Evolutionary conservation across 1,284 basidiomycete species (phyloP), one percentile per base, ranked within the genome.

Genomic region (Salmacisia buchloeana): DNA sequence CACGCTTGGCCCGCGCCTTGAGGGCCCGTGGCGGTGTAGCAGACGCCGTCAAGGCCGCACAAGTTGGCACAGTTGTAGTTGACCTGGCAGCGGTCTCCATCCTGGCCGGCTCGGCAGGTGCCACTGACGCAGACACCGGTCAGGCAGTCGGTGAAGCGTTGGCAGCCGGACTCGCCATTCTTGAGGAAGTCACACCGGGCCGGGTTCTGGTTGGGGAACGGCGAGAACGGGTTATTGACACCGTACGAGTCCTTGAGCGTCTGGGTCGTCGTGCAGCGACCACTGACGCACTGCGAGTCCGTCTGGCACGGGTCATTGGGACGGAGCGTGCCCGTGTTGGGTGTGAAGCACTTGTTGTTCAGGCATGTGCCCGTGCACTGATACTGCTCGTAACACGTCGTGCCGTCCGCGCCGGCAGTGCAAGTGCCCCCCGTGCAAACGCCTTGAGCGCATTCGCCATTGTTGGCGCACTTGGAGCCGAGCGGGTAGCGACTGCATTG

Each of bases 1-100:
- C 49, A 54, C 3, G 49, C 29, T 15, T 29, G 9, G 49, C 29
- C 15, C 18, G 13, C 9, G 34, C 27, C 27, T 54, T 54, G 49
- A 33, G 49, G 10, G 6, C 15, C 15, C 13, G 49, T 18, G 7
- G 49, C 29, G 3, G 49, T 33, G 29, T 33, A 54, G 27, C 49
- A 54, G 9, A 33, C 29, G 15, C 49, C 49, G 9, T 31, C 46
- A 12, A 27, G 21, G 5, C 27, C 46, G 29, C 49, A 54, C 25
- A 54, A n/a, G 15, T 33, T 12, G 15, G 31, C 15, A n/a, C 49
- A 54, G 2, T 54, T 29, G 29, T 54, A 54, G 27, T 54, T 54
- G 25, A 54, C 49, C 29, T 54, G 49, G 49, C 49, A 54, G 4
- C 49, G 49, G 34, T 54, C 49, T 27, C 49, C 49, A n/a, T 54